Evolutionary conservation across 2,329 filamentous ascomycete species (phyloP), one percentile per base, ranked within the genome.

Genomic region (Xylariaceae sp.): DNA sequence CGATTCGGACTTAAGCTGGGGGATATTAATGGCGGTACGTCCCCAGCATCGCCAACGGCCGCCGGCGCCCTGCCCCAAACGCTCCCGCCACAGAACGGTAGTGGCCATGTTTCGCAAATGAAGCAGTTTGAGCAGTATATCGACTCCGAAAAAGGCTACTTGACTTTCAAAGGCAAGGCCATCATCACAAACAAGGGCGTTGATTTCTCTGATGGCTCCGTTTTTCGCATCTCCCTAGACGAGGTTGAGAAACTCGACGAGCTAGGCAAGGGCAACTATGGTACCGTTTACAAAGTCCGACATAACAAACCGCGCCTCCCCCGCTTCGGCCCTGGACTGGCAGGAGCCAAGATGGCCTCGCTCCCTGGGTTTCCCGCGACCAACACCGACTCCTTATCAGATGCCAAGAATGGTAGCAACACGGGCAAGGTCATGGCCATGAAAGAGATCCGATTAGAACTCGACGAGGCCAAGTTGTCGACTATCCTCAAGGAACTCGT

Each of bases 401-500:
- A 55, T 22, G 49, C 47, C n/a, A 61, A 55, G 37, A 55, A 67
- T 38, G 71, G 70, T 4, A 80, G 79, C 35, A 55, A 47, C 1
- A 83, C 83, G 1, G 90, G 92, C 16, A 80, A 87, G 40, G 76
- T 95, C 48, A 97, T 98, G 93, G 93, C 93, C 12, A 98, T 98
- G 93, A 98, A 98, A 66, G 93, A 98, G 68, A 94, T 98, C 58
- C 82, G 93, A 17, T 74, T 98, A 8, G 93, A 98, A 66, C 75
- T 98, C 42, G 93, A 98, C 61, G 93, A 98, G 65, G 86, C 89
- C 52, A 98, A 98, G 67, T 95, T 98, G 63, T 85, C 88, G 6
- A 91, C 92, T 29, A 98, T 98, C 61, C 86, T 97, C 58, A 98
- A 97, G 80, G 93, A 98, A 68, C 75, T 98, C 38, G 89, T 98